phyloP scores from a whole-genome alignment of 352 stramenopile species.

The Blastocystis sp. region DNA sequence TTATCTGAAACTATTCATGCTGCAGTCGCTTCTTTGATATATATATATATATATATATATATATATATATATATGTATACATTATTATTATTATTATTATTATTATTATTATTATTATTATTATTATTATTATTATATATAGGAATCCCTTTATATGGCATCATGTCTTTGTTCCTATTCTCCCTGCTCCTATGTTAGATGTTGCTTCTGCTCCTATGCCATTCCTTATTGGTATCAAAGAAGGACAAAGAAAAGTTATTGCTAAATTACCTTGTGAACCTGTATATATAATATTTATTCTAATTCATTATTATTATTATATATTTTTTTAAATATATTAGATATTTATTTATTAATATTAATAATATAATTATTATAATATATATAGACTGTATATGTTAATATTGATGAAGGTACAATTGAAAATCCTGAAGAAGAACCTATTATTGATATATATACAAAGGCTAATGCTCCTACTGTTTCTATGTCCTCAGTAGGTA shows the following conservation, averaged over 20 bases:
- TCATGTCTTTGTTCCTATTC: slow-evolving; percentile 34
- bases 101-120: slow-evolving; percentile 10
- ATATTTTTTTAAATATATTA: no score
- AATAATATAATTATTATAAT: no score
- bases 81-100: no score
- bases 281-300: background rate
- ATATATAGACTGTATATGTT: slow-evolving; percentile 24
- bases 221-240: slow-evolving; percentile 35
- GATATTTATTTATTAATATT: no score
- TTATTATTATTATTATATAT: background rate
- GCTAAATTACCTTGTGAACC: slow-evolving; percentile 32
- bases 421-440: slow-evolving; percentile 22
- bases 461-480: slow-evolving; percentile 7
- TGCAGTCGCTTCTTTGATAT: no score
- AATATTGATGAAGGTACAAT: slow-evolving; percentile 27
- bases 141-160: slow-evolving; percentile 35
- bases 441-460: slow-evolving; percentile 32
- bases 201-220: slow-evolving; percentile 34
- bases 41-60: no score
- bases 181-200: slow-evolving; percentile 19
- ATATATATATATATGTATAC: no score
- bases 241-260: background rate
- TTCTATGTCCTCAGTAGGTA: slow-evolving; percentile 28
- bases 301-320: no score
- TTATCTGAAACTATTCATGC: slow-evolving; percentile 34